A percentile compares a stretch with the other conserved stretches of the same genome.
phyloP scores from a whole-genome alignment of 2,329 filamentous ascomycete species.

The Fusarium albidum region DNA sequence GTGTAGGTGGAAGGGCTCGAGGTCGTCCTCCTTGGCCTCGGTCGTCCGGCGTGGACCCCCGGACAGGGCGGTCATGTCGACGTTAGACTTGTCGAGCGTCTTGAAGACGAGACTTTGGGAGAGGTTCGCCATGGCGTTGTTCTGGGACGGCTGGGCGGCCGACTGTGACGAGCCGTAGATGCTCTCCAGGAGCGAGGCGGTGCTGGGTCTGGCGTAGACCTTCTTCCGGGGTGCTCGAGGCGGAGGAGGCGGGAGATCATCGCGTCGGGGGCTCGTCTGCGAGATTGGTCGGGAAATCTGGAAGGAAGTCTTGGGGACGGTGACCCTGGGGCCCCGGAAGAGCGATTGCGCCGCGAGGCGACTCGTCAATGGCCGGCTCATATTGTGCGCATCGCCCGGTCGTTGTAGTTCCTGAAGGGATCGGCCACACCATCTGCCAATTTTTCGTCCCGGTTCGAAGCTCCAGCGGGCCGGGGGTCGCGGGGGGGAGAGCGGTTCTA shows the following conservation, averaged over 20 bases:
- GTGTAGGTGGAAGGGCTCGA: conserved; percentile 84
- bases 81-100: conserved; percentile 44
- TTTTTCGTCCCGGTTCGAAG: conserved; percentile 35
- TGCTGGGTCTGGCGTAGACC: conserved; percentile 37
- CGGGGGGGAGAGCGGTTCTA: conserved; percentile 8
- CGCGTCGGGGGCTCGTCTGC: conserved; percentile 45
- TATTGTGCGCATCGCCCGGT: conserved; percentile 46
- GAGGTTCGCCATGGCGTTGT: conserved; percentile 45
- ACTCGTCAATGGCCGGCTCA: conserved; percentile 54
- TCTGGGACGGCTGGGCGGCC: conserved; percentile 24
- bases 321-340: conserved; percentile 38
- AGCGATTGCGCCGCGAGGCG: conserved; percentile 53
- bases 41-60: conserved; percentile 29
- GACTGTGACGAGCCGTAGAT: conserved; percentile 43
- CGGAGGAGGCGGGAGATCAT: conserved; percentile 36
- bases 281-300: conserved; percentile 49
- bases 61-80: conserved; percentile 46
- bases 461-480: conserved; percentile 14
- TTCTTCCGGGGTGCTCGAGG: conserved; percentile 31
- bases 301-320: conserved; percentile 30
- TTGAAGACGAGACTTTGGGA: conserved; percentile 52
- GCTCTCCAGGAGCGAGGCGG: conserved; percentile 45
- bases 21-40: conserved; percentile 46
- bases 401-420: conserved; percentile 26
- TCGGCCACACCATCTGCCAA: conserved; percentile 35